These are phyloP conservation scores for Ordospora colligata DNA, from an alignment of 371 early-diverging fungal genomes.

Conservation along the genomic window DNA sequence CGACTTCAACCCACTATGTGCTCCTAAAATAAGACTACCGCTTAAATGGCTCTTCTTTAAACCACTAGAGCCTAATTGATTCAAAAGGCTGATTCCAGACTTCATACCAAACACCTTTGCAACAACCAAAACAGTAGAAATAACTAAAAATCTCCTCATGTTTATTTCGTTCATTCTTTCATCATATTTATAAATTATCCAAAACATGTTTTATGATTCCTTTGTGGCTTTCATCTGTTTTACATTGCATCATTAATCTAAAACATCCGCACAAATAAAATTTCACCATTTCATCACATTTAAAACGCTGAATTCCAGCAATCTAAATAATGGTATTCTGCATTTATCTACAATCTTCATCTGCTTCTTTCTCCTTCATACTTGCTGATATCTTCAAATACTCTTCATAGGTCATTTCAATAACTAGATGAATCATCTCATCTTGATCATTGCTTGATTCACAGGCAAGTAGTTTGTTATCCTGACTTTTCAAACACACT, in stretches of 20 bases:
- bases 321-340: no score
- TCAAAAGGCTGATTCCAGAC: no score
- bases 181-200: not conserved
- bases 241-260: not conserved
- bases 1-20: no score
- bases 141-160: not conserved
- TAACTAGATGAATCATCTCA: conserved; percentile 20
- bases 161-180: not conserved
- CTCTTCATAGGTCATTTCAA: conserved; percentile 29
- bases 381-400: not conserved
- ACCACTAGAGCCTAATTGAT: no score
- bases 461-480: conserved; percentile 9
- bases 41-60: not conserved
- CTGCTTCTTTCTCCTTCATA: not conserved
- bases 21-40: no score
- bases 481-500: conserved; percentile 11
- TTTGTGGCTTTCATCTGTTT: not conserved
- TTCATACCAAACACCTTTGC: no score
- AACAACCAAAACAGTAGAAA: not conserved
- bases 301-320: no score
- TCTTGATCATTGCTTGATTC: not conserved
- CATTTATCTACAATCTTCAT: not conserved
- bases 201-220: not conserved
- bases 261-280: not conserved
- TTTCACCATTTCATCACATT: no score